These are phyloP conservation scores for Glaciozyma antarctica DNA, from an alignment of 768 basidiomycete genomes.

Conservation along the genomic window DNA sequence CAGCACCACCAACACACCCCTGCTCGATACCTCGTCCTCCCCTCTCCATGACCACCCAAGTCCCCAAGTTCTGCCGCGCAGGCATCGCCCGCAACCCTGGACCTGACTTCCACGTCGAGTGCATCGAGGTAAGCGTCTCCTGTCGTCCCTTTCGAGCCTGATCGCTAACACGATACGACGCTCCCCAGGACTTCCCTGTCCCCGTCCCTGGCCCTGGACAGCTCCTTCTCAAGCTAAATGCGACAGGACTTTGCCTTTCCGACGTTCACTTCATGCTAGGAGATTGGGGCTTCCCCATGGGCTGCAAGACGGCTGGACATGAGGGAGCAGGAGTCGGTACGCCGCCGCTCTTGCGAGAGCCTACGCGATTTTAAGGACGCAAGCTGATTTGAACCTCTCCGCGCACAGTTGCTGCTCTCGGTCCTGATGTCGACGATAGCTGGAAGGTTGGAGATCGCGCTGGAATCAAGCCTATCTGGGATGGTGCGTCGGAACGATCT, in stretches of 20 bases:
- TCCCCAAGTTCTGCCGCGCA: conserved; percentile 34
- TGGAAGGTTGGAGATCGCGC: conserved; percentile 70
- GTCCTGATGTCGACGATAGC: conserved; percentile 51
- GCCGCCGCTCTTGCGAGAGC: not conserved
- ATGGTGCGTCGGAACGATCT: conserved; percentile 1
- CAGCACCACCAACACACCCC: no score
- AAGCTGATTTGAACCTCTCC: not conserved
- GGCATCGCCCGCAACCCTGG: conserved; percentile 27
- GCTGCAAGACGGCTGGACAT: conserved; percentile 53
- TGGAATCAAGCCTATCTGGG: conserved; percentile 58
- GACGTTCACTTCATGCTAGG: conserved; percentile 23
- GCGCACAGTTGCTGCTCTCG: conserved; percentile 48
- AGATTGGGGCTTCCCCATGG: conserved; percentile 73
- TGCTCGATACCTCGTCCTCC: no score
- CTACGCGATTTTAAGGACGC: not conserved
- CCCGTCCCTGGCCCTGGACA: conserved; percentile 6
- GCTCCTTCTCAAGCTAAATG: conserved; percentile 16
- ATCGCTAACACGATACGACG: no score
- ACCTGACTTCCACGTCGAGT: not conserved
- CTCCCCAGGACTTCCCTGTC: not conserved
- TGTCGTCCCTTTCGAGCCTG: no score
- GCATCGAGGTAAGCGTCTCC: conserved; percentile 11
- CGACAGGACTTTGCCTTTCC: conserved; percentile 2
- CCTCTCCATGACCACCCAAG: no score
- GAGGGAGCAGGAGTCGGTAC: conserved; percentile 72